Conservation (phyloP, 2,329 filamentous ascomycete genomes). For the Ophiognomonia clavigignenti-juglandacearum region DNA sequence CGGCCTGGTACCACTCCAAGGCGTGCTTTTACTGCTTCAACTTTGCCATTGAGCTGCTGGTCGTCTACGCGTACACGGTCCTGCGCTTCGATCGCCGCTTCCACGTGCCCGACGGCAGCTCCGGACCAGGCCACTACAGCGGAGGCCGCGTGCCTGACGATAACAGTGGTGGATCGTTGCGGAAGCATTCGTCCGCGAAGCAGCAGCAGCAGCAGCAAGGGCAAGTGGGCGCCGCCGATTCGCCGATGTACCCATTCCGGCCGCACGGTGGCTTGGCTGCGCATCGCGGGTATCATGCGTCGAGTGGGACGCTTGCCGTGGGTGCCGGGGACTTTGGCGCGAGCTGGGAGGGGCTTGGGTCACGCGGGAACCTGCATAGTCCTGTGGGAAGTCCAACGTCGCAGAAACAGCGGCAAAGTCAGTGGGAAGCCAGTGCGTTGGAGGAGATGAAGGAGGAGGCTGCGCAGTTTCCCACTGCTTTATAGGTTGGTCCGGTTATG, state of each 20-base stretch:
- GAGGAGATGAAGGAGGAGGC: slow-evolving; percentile 7
- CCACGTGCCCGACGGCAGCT: slow-evolving; percentile 35
- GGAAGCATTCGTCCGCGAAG: neutral
- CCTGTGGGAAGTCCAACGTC: neutral
- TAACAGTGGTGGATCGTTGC: no score
- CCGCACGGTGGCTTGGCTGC: no score
- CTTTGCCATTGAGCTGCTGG: slow-evolving; percentile 67
- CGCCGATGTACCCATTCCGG: no score
- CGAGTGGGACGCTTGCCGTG: no score
- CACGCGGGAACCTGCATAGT: slow-evolving; percentile 6
- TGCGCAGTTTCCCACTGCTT: neutral
- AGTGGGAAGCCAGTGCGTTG: slow-evolving; percentile 11
- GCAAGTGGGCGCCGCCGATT: no score
- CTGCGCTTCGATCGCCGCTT: slow-evolving; percentile 71
- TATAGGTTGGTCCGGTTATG: neutral
- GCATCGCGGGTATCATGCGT: no score
- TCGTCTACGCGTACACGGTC: slow-evolving; percentile 62
- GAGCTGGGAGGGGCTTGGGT: no score
- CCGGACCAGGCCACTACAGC: slow-evolving; percentile 13
- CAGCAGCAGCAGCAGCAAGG: neutral
- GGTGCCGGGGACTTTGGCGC: no score
- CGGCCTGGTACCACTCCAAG: slow-evolving; percentile 67
- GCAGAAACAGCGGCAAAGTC: slow-evolving; percentile 2
- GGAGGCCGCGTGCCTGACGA: no score
- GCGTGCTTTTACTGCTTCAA: slow-evolving; percentile 77